Evolutionary conservation across 2,329 filamentous ascomycete genomes (phyloP).

Genomic region (Paecilomyces sp.): DNA sequence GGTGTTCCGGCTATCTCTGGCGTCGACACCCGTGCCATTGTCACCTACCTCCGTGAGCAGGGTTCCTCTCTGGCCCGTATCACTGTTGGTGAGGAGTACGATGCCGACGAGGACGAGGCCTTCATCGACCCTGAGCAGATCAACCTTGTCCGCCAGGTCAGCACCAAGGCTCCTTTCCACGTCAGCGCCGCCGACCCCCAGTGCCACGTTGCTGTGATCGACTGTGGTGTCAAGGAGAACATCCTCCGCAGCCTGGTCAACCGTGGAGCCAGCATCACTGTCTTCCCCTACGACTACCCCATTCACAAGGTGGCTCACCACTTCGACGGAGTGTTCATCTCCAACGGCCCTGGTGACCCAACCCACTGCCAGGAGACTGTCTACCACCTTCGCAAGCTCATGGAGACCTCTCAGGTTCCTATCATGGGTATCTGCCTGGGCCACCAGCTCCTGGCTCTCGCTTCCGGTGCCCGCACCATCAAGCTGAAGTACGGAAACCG

Average conservation of each 20-base stretch:
- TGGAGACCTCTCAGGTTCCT: conserved; percentile 83
- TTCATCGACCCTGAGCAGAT: conserved; percentile 94
- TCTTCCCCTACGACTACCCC: conserved; percentile 93
- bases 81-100: conserved; percentile 93
- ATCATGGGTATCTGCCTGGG: conserved; percentile 98
- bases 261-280: conserved; percentile 85
- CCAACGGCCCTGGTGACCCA: conserved; percentile 95
- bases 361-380: conserved; percentile 94
- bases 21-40: conserved; percentile 93
- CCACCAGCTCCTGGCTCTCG: conserved; percentile 89
- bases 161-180: conserved; percentile 96
- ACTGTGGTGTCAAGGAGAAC: conserved; percentile 99
- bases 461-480: conserved; percentile 79
- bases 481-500: conserved; percentile 99
- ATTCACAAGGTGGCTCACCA: conserved; percentile 97
- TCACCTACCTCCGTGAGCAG: conserved; percentile 91
- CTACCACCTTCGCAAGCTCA: conserved; percentile 82
- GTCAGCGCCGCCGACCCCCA: conserved; percentile 76
- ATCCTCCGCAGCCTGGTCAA: conserved; percentile 90
- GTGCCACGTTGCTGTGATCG: conserved; percentile 87
- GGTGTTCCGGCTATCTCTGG: conserved; percentile 94
- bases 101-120: conserved; percentile 94
- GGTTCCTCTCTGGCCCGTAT: conserved; percentile 94
- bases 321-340: conserved; percentile 98
- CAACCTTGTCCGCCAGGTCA: conserved; percentile 92